Conservation (phyloP, 495 filamentous ascomycete genomes). For the Annulohypoxylon stygium region DNA sequence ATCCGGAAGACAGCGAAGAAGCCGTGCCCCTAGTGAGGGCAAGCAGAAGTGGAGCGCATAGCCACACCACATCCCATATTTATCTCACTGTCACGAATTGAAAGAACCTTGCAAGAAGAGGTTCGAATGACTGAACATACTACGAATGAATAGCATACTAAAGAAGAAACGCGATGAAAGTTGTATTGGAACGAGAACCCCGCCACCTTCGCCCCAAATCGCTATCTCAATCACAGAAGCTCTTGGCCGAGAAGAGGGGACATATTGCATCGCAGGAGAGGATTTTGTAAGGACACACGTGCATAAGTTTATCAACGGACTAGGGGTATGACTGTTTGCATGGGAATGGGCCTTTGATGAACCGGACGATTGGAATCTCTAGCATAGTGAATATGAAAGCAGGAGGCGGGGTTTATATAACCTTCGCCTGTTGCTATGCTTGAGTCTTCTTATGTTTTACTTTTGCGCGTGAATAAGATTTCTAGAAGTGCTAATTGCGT, state of each 20-base stretch:
- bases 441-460: not conserved
- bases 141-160: not conserved
- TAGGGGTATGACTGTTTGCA: not conserved
- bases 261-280: slow-evolving; percentile 7
- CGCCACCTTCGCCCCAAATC: not conserved
- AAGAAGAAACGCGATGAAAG: not conserved
- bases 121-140: not conserved
- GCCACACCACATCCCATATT: slow-evolving; percentile 22
- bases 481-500: too few species aligned
- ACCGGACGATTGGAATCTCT: not conserved
- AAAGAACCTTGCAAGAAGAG: not conserved
- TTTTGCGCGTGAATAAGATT: too few species aligned
- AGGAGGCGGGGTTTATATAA: not conserved
- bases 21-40: slow-evolving; percentile 47
- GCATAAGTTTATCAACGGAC: not conserved
- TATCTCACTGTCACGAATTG: slow-evolving; percentile 12
- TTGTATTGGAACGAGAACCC: slow-evolving; percentile 9
- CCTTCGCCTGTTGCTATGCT: not conserved
- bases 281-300: not conserved
- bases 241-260: slow-evolving; percentile 4
- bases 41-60: slow-evolving; percentile 48
- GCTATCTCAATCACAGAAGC: not conserved
- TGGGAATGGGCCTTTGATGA: not conserved
- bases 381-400: slow-evolving; percentile 7
- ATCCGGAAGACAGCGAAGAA: slow-evolving; percentile 40